Evolutionary conservation across 352 stramenopile species (phyloP).

Genomic region (Pythium dissimile): DNA sequence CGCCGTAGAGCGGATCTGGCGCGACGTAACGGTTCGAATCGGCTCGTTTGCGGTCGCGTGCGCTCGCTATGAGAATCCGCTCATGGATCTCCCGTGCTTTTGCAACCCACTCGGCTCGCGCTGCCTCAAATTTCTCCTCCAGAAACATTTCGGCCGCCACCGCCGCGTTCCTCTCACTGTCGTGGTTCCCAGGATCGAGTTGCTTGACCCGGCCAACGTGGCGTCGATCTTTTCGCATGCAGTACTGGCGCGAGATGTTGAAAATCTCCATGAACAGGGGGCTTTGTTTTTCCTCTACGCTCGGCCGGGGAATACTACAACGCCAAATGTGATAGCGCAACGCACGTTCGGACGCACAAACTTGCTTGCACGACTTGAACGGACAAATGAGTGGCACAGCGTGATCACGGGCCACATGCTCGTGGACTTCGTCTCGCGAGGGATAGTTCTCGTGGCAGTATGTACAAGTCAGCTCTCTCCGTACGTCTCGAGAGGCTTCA

Average conservation of each 20-base stretch:
- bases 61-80: slow-evolving; percentile 27
- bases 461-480: slow-evolving; percentile 46
- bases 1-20: slow-evolving; percentile 39
- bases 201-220: slow-evolving; percentile 32
- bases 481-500: slow-evolving; percentile 9
- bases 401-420: slow-evolving; percentile 60
- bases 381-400: slow-evolving; percentile 69
- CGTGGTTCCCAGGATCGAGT: slow-evolving; percentile 16
- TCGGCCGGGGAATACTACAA: slow-evolving; percentile 52
- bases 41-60: slow-evolving; percentile 21
- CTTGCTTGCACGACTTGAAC: slow-evolving; percentile 59
- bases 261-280: slow-evolving; percentile 75
- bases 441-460: slow-evolving; percentile 30
- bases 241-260: slow-evolving; percentile 70
- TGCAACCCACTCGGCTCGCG: slow-evolving; percentile 39
- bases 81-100: slow-evolving; percentile 38
- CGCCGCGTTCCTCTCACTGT: slow-evolving; percentile 22
- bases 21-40: slow-evolving; percentile 41
- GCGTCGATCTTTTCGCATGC: slow-evolving; percentile 58
- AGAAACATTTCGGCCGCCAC: slow-evolving; percentile 61
- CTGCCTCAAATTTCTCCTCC: slow-evolving; percentile 60
- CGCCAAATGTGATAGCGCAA: slow-evolving; percentile 78
- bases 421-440: slow-evolving; percentile 31
- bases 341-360: slow-evolving; percentile 62
- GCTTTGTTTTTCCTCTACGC: slow-evolving; percentile 48